A percentile compares a stretch with the other conserved stretches of the same genome.
Evolutionary conservation across 768 basidiomycete species (phyloP).

Genomic region (Phylloporus arenicola): DNA sequence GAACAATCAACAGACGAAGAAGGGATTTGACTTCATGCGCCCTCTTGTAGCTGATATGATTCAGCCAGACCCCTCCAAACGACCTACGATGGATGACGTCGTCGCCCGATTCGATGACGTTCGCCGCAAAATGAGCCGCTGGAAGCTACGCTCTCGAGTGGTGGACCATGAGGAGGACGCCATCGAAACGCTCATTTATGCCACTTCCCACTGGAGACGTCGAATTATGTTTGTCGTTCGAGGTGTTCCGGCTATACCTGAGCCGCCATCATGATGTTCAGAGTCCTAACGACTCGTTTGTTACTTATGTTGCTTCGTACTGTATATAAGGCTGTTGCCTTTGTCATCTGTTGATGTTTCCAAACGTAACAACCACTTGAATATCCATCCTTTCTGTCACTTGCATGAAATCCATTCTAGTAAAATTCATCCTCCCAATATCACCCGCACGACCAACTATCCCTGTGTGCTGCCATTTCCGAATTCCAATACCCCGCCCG

Average conservation of each 20-base stretch:
- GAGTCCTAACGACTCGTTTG: too few species aligned
- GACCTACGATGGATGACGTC: slow-evolving; percentile 36
- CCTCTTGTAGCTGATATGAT: slow-evolving; percentile 34
- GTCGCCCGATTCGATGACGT: slow-evolving; percentile 18
- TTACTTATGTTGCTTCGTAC: too few species aligned
- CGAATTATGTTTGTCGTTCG: slow-evolving; percentile 13
- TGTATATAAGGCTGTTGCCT: too few species aligned
- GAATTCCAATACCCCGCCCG: too few species aligned
- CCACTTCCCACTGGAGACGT: slow-evolving; percentile 22
- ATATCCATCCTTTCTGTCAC: too few species aligned
- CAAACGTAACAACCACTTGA: too few species aligned
- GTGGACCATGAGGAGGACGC: slow-evolving; percentile 5
- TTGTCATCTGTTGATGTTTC: too few species aligned
- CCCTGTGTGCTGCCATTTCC: too few species aligned
- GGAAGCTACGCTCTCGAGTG: slow-evolving; percentile 28
- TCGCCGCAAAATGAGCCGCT: not conserved
- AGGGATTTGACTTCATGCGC: slow-evolving; percentile 28
- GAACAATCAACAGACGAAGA: not conserved
- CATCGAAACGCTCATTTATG: too few species aligned
- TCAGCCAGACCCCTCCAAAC: slow-evolving; percentile 28
- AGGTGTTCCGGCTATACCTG: slow-evolving; percentile 13
- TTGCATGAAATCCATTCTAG: too few species aligned
- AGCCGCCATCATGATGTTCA: not conserved
- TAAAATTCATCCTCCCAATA: too few species aligned
- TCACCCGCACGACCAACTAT: too few species aligned